phyloP scores from a whole-genome alignment of 148 eudicot genomes.

The Hydrangea macrophylla region DNA sequence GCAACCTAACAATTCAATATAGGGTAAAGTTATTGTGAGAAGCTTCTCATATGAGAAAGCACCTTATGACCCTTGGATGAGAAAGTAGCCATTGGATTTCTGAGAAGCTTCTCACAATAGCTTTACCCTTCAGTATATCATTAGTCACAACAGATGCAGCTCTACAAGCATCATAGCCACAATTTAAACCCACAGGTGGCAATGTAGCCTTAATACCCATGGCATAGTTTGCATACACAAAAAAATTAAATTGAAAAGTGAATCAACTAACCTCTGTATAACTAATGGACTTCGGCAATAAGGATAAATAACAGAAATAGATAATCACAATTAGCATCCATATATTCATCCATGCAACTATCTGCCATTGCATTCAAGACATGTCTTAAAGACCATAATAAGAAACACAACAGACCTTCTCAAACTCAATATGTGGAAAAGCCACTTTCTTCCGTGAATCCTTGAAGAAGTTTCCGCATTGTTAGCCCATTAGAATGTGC shows the following conservation, averaged over 20 bases:
- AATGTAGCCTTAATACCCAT: conserved; percentile 28
- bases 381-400: conserved; percentile 25
- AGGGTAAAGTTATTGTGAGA: too few species aligned
- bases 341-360: neutral
- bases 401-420: conserved; percentile 37
- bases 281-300: neutral
- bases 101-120: too few species aligned
- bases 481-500: conserved; percentile 51
- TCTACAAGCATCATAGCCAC: too few species aligned
- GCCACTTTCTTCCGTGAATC: conserved; percentile 40
- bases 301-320: neutral
- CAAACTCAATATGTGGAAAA: conserved; percentile 31
- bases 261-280: neutral
- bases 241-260: conserved; percentile 18
- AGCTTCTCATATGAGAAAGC: too few species aligned
- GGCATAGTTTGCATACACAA: conserved; percentile 12
- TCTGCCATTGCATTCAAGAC: conserved; percentile 3
- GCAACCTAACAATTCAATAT: too few species aligned
- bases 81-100: too few species aligned
- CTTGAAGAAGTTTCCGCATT: conserved; percentile 44
- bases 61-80: too few species aligned
- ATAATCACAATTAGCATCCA: conserved; percentile 3
- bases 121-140: conserved; percentile 30
- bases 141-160: too few species aligned
- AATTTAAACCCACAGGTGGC: conserved; percentile 22